Evolutionary conservation across 306 rosid species (phyloP), one percentile per base, ranked within the genome.

Genomic region (Bauhinia variegata): DNA sequence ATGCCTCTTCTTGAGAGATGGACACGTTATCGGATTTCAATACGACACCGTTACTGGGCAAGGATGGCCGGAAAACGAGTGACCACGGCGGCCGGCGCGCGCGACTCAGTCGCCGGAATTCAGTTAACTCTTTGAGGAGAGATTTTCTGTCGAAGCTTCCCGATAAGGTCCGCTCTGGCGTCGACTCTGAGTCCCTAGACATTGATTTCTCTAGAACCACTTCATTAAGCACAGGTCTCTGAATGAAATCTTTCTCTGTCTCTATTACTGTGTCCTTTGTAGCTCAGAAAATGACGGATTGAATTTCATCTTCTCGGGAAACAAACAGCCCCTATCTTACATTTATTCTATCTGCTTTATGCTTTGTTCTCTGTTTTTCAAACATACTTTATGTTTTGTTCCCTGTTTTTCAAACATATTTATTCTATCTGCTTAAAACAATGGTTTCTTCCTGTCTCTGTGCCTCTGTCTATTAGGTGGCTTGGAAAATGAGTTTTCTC

Each of bases 141-240:
- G 80, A 75, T 8, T 88, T 88, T 65, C 32, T 83, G 17, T 81
- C 88, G 38, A 83, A 61, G 54, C 74, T 88, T 65, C 89, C 89
- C 5, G 83, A 77, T 5, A 81, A 85, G 48, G 64, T 88, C 64
- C 87, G 81, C n/a, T 50, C 86, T 17, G 50, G 62, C 61, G 34
- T 86, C 12, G 84, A 83, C 30, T 52, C 85, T 3, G 89, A 88
- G 74, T 57, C 79, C 41, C 76, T 14, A 17, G 63, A 75, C 30
- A 31, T 58, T 65, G 75, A 84, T 68, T 68, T 84, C 61, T 81
- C 89, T 15, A 67, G 71, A 70, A 23, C 80, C 67, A 43, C 75
- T 58, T 75, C 78, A 41, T 77, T 88, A 50, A 71, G 65, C 54
- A 64, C 78, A 86, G 96, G 89, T 88, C 63, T 49, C 46, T 51